These are phyloP conservation scores for Lagenaria siceraria DNA, from an alignment of 306 rosid species.

Conservation along the genomic window DNA sequence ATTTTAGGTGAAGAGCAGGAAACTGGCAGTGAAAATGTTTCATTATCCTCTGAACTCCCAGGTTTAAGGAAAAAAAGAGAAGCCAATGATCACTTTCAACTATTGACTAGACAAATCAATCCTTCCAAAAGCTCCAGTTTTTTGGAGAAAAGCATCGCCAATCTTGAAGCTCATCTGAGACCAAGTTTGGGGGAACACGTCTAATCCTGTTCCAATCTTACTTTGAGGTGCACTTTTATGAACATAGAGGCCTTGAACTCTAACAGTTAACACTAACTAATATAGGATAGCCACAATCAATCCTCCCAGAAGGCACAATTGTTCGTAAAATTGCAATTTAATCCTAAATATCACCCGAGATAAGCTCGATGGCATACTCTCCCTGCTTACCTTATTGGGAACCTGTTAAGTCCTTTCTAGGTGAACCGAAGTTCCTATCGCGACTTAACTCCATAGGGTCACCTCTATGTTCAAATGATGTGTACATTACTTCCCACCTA, in stretches of 20 bases:
- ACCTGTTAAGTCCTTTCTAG: neutral
- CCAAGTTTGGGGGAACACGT: neutral
- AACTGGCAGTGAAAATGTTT: neutral
- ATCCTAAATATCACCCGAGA: neutral
- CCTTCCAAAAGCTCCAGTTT: neutral
- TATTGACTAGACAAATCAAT: neutral
- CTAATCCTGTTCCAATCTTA: neutral
- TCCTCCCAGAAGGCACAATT: neutral
- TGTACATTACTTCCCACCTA: neutral
- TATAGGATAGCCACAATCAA: neutral
- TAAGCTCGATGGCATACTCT: neutral
- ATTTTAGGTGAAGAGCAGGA: neutral
- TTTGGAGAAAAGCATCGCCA: neutral
- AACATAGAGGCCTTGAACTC: neutral
- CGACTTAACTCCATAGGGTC: neutral
- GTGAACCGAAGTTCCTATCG: neutral
- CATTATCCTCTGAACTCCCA: neutral
- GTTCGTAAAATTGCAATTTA: neutral
- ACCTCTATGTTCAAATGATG: neutral
- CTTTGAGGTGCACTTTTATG: neutral
- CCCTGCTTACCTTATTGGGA: neutral
- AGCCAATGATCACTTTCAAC: neutral
- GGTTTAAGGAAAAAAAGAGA: neutral
- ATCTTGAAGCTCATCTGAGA: neutral
- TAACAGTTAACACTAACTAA: neutral